Evolutionary conservation across 2,329 filamentous ascomycete species (phyloP).

Genomic region (Acrocalymma vagum): DNA sequence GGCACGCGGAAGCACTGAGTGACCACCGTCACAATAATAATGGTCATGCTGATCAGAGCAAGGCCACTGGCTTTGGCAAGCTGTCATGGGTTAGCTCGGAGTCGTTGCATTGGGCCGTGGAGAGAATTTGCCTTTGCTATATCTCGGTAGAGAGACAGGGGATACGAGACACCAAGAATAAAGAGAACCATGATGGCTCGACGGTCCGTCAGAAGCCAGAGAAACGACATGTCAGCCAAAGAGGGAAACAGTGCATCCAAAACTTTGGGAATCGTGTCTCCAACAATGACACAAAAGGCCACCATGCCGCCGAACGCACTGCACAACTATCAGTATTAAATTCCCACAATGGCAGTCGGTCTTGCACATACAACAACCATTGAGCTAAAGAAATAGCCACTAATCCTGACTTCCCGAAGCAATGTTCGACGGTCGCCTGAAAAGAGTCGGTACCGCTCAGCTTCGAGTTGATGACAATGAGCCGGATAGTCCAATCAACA

Average conservation of each 20-base stretch:
- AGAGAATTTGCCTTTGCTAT: constrained; percentile 76
- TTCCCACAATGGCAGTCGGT: not conserved
- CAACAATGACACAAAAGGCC: constrained; percentile 96
- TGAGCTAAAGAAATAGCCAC: constrained; percentile 92
- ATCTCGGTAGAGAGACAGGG: constrained; percentile 91
- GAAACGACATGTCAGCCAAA: constrained; percentile 74
- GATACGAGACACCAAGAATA: constrained; percentile 85
- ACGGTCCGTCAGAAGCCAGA: constrained; percentile 84
- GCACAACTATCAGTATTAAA: constrained; percentile 27
- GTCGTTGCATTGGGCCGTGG: constrained; percentile 13
- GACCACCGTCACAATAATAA: constrained; percentile 89
- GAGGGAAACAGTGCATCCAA: constrained; percentile 82
- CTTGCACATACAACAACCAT: constrained; percentile 77
- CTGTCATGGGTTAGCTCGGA: constrained; percentile 60
- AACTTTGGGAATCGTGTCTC: constrained; percentile 94
- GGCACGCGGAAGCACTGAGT: constrained; percentile 83
- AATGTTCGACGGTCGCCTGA: constrained; percentile 94
- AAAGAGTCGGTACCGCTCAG: constrained; percentile 93
- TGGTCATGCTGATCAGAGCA: constrained; percentile 88
- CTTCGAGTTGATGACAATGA: constrained; percentile 98
- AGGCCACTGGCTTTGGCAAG: constrained; percentile 95
- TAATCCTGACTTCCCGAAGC: constrained; percentile 87
- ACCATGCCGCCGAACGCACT: constrained; percentile 97
- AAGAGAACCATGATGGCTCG: constrained; percentile 88
- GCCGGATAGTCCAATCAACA: constrained; percentile 96